Evolutionary conservation across 1,284 basidiomycete genomes (phyloP), one percentile per base, ranked within the genome.

Genomic region (Amylostereum areolatum): DNA sequence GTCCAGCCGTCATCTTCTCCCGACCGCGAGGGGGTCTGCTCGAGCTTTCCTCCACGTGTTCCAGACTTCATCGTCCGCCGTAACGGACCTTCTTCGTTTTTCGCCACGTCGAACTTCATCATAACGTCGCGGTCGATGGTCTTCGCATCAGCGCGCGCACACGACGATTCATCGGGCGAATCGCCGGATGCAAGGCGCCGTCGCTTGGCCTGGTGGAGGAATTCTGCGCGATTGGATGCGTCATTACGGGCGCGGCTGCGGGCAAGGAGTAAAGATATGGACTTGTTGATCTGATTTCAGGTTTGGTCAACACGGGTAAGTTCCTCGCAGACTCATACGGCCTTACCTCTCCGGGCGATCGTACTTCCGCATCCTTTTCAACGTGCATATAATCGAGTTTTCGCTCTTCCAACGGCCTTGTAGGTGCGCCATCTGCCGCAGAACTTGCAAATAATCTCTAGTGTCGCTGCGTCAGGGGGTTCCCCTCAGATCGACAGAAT

Each of bases 61-160:
- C 51, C 30, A 28, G 42, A 50, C 46, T 64, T 64, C 51, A 81
- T 62, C 0, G 85, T 89, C 53, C 80, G 72, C 33, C 77, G 72
- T 39, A 90, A 66, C 0, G 87, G 86, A 0, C 86, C 87, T 36
- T 85, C 85, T 49, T 83, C 83, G 54, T 89, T 89, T 64, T 81
- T 86, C 27, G 83, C 83, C 50, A 90, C 84, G 60, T 90, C 87
- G 55, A 89, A 89, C 62, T 85, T 86, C 74, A 90, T 88, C 60
- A 89, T 88, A 0, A 78, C 65, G 49, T 88, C 83, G 45, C 88
- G 70, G 59, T 90, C 78, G 33, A 88, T 68, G 0, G 73, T 67
- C 59, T 80, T 85, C 28, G 86, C 83, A 53, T 89, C 84, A 2
- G 78, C 77, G 3, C 87, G 79, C 11, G 87, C 86, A 56, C 85